Percentiles rank a stretch among this genome's conserved stretches.
phyloP scores from a whole-genome alignment of 306 rosid species.

The Vicia sativa region DNA sequence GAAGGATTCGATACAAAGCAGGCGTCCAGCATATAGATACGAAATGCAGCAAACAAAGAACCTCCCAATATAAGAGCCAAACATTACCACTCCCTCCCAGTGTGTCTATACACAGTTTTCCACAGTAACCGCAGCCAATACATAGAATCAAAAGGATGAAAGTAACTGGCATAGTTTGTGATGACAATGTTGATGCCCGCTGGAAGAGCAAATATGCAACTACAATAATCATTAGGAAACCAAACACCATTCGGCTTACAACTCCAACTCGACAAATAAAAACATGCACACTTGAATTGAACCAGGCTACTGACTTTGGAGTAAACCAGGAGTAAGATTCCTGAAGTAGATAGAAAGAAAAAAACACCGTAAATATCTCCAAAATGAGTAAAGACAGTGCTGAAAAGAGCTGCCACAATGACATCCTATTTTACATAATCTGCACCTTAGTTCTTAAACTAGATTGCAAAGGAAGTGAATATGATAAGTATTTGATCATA shows the following conservation, averaged over 20 bases:
- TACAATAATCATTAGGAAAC: conserved; percentile 60
- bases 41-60: conserved; percentile 68
- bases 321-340: conserved; percentile 73
- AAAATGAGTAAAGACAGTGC: conserved; percentile 17
- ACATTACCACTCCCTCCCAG: conserved; percentile 79
- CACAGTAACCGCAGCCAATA: conserved; percentile 67
- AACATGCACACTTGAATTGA: conserved; percentile 50
- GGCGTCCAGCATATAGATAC: conserved; percentile 56
- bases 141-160: conserved; percentile 71
- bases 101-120: conserved; percentile 79
- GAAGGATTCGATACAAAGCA: conserved; percentile 51
- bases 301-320: conserved; percentile 52
- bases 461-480: conserved; percentile 10
- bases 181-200: conserved; percentile 59
- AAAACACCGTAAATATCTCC: conserved; percentile 1
- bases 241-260: conserved; percentile 60
- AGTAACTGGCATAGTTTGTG: conserved; percentile 77
- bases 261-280: conserved; percentile 71
- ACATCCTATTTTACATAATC: conserved; percentile 33
- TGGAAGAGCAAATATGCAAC: conserved; percentile 60
- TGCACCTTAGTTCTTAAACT: conserved; percentile 13
- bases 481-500: conserved; percentile 2
- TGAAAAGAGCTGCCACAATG: conserved; percentile 12
- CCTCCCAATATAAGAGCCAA: conserved; percentile 85
- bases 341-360: conserved; percentile 42